Evolutionary conservation across 345 rosid species (phyloP).

Genomic region (Populus alba): DNA sequence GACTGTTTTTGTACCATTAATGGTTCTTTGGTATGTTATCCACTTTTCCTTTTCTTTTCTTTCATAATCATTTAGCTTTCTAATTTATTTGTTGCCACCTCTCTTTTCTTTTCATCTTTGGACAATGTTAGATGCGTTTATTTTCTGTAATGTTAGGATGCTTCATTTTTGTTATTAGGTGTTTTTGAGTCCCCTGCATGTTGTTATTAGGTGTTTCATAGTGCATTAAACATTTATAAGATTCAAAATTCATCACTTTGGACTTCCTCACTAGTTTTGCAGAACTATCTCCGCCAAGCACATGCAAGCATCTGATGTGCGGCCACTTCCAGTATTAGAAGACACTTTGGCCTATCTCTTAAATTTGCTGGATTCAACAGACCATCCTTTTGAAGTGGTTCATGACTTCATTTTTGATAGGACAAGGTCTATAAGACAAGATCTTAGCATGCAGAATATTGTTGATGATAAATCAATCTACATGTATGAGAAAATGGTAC

Average conservation of each 20-base stretch:
- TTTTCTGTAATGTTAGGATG: background rate
- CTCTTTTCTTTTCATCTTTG: background rate
- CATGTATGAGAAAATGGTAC: constrained; percentile 86
- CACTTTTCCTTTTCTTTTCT: no score
- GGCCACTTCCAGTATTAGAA: constrained; percentile 73
- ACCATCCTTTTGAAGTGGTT: constrained; percentile 70
- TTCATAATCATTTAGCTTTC: no score
- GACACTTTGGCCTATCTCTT: constrained; percentile 70
- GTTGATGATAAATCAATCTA: constrained; percentile 50
- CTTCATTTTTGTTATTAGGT: background rate
- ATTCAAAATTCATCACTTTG: background rate
- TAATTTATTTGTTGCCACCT: no score
- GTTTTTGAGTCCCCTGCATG: background rate
- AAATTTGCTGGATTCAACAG: constrained; percentile 51
- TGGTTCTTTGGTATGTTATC: no score
- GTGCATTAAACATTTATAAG: background rate
- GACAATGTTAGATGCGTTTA: background rate
- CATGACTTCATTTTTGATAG: constrained; percentile 95
- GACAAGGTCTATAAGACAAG: constrained; percentile 92
- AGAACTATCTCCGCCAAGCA: constrained; percentile 69
- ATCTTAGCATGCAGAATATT: constrained; percentile 83
- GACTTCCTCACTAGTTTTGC: constrained; percentile 62
- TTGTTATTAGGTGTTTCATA: background rate
- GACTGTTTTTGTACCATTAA: no score
- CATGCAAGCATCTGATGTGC: constrained; percentile 55